phyloP scores from a whole-genome alignment of 2,329 filamentous ascomycete genomes.

The Aspergillus awamori region DNA sequence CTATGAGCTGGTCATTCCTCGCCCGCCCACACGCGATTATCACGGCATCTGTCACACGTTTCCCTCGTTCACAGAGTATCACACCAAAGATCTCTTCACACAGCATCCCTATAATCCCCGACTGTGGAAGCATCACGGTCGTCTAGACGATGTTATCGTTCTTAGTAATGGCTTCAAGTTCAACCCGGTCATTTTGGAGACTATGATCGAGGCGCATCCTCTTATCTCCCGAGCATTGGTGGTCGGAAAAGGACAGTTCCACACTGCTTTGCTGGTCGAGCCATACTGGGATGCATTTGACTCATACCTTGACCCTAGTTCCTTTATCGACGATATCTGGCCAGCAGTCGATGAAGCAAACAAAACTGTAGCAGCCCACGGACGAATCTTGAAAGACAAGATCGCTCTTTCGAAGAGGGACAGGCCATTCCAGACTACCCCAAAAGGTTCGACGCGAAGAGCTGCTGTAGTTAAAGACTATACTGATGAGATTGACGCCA shows the following conservation, averaged over 20 bases:
- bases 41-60: slow-evolving; percentile 24
- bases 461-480: background rate
- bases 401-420: background rate
- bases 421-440: background rate
- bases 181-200: slow-evolving; percentile 37
- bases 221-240: background rate
- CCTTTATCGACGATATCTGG: background rate
- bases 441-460: background rate
- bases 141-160: slow-evolving; percentile 43
- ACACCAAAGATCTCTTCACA: slow-evolving; percentile 25
- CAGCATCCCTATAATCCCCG: slow-evolving; percentile 24
- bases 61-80: slow-evolving; percentile 23
- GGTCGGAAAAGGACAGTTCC: background rate
- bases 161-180: slow-evolving; percentile 42
- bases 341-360: background rate
- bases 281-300: background rate
- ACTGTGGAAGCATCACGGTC: slow-evolving; percentile 29
- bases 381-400: background rate
- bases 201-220: background rate
- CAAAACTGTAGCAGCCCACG: background rate
- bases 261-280: background rate
- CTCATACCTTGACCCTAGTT: background rate
- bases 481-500: background rate
- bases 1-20: slow-evolving; percentile 25
- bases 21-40: slow-evolving; percentile 2